These are phyloP conservation scores for Cryphonectria japonica DNA, from an alignment of 2,329 filamentous ascomycete species.

Conservation along the genomic window DNA sequence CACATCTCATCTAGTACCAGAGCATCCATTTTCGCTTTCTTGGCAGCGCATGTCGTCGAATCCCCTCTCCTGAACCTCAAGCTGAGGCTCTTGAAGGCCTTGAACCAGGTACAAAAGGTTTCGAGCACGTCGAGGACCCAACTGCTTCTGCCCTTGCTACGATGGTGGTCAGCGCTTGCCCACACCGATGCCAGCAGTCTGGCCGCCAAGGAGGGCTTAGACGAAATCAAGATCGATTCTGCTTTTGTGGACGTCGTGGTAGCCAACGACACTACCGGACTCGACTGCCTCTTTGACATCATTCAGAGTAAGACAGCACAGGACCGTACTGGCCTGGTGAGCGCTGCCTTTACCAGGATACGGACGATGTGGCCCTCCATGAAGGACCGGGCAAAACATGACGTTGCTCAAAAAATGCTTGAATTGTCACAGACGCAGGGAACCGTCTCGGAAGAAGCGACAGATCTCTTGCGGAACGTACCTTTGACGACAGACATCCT, in stretches of 20 bases:
- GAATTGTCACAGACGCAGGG: constrained; percentile 57
- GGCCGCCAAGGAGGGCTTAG: constrained; percentile 46
- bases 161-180: constrained; percentile 66
- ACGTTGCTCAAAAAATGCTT: constrained; percentile 65
- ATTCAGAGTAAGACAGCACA: constrained; percentile 47
- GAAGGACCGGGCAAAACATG: constrained; percentile 64
- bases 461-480: constrained; percentile 73
- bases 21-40: constrained; percentile 68
- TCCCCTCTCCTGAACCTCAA: constrained; percentile 74
- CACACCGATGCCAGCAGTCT: constrained; percentile 54
- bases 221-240: constrained; percentile 40
- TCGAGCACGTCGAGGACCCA: constrained; percentile 71
- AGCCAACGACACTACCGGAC: constrained; percentile 55
- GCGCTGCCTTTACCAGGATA: constrained; percentile 70
- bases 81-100: constrained; percentile 68
- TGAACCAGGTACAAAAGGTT: constrained; percentile 75
- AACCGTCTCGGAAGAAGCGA: constrained; percentile 58
- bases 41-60: constrained; percentile 72
- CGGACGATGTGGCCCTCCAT: constrained; percentile 73
- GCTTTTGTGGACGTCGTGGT: constrained; percentile 56
- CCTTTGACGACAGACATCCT: constrained; percentile 76
- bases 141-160: constrained; percentile 74
- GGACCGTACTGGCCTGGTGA: constrained; percentile 60
- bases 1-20: constrained; percentile 65
- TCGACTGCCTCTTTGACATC: constrained; percentile 56